phyloP scores from a whole-genome alignment of 306 rosid species.

The Pterocarpus santalinus region DNA sequence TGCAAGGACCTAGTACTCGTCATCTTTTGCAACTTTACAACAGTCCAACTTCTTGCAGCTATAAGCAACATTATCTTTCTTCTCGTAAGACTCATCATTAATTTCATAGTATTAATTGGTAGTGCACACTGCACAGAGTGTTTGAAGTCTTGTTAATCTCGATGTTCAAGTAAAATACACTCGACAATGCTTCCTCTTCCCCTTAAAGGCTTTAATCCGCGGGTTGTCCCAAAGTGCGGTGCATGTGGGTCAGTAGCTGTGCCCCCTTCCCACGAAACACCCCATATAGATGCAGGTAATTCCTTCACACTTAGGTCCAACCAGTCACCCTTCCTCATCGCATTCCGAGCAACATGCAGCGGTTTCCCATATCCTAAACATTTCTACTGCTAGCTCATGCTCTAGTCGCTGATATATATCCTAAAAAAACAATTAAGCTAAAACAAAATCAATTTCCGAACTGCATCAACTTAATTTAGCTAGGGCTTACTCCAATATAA shows the following conservation, averaged over 20 bases:
- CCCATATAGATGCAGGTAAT: slow-evolving; percentile 4
- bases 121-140: slow-evolving; percentile 22
- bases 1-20: background rate
- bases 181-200: slow-evolving; percentile 37
- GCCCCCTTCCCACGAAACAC: slow-evolving; percentile 46
- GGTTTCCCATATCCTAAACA: slow-evolving; percentile 19
- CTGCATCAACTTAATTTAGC: background rate
- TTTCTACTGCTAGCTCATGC: background rate
- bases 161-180: slow-evolving; percentile 34
- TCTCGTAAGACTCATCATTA: slow-evolving; percentile 39
- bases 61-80: slow-evolving; percentile 25
- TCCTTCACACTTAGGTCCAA: background rate
- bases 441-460: slow-evolving; percentile 17
- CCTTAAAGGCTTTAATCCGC: slow-evolving; percentile 33
- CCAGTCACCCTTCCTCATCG: background rate
- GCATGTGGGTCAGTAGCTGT: slow-evolving; percentile 47
- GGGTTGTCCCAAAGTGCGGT: slow-evolving; percentile 42
- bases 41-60: slow-evolving; percentile 8
- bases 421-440: background rate
- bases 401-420: background rate
- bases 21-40: slow-evolving; percentile 20
- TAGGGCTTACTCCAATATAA: background rate
- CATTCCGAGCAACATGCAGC: slow-evolving; percentile 17
- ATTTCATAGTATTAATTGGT: slow-evolving; percentile 3
- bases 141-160: slow-evolving; percentile 33